A percentile compares a stretch with the other conserved stretches of the same genome.
Conservation (phyloP, 495 filamentous ascomycete genomes). For the Penicillium alfredii region DNA sequence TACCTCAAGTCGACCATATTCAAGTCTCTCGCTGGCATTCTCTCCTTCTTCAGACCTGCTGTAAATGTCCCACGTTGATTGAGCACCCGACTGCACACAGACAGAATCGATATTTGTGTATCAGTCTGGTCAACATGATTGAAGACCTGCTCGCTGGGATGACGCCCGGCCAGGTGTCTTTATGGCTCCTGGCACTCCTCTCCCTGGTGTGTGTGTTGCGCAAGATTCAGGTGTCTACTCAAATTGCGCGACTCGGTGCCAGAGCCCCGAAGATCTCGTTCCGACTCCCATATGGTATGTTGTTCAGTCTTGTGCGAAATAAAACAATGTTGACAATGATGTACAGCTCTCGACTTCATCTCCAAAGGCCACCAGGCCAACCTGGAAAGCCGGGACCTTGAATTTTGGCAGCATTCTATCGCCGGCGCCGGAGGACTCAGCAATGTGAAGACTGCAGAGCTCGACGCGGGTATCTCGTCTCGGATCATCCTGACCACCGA, state of each 20-base stretch:
- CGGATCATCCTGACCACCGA: slow-evolving; percentile 62
- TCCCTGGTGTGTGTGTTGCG: slow-evolving; percentile 21
- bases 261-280: slow-evolving; percentile 30
- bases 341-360: slow-evolving; percentile 58
- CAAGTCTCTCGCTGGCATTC: neutral
- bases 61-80: no score
- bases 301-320: no score
- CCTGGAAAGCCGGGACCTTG: slow-evolving; percentile 46
- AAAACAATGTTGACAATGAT: slow-evolving; percentile 3
- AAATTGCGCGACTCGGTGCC: slow-evolving; percentile 32
- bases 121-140: slow-evolving; percentile 40
- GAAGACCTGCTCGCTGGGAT: slow-evolving; percentile 26
- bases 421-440: slow-evolving; percentile 22
- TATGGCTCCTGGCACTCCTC: slow-evolving; percentile 24
- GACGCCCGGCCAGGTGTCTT: slow-evolving; percentile 20
- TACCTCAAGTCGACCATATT: slow-evolving; percentile 1
- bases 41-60: no score
- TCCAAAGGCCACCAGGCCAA: slow-evolving; percentile 44
- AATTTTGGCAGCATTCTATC: slow-evolving; percentile 55
- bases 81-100: no score
- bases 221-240: slow-evolving; percentile 26
- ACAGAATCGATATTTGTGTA: no score
- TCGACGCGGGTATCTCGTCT: slow-evolving; percentile 43
- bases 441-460: slow-evolving; percentile 54
- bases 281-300: slow-evolving; percentile 34